These are phyloP conservation scores for Wickerhamomyces sp. DNA, from an alignment of 1,139 yeast genomes.

Conservation along the genomic window DNA sequence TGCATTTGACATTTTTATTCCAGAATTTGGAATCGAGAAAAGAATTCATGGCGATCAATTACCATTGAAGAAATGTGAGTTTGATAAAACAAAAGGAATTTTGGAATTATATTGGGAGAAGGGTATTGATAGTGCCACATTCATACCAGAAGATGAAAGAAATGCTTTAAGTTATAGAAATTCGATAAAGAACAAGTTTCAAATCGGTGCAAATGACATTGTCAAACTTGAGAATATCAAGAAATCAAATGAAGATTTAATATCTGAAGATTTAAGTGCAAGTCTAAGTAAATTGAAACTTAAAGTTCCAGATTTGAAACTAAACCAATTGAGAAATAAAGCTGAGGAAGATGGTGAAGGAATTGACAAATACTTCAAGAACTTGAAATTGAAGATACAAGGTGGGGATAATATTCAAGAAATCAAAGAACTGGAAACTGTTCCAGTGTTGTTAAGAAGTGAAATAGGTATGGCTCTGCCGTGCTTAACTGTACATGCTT, in stretches of 20 bases:
- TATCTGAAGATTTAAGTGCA: slow-evolving; percentile 40
- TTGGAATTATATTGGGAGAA: slow-evolving; percentile 90
- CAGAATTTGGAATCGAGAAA: slow-evolving; percentile 94
- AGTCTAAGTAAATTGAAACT: slow-evolving; percentile 49
- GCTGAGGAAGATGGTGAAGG: slow-evolving; percentile 27
- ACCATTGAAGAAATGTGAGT: slow-evolving; percentile 90
- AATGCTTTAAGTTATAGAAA: slow-evolving; percentile 70
- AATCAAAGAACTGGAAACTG: slow-evolving; percentile 67
- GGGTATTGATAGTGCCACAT: slow-evolving; percentile 88
- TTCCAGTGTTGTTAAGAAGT: slow-evolving; percentile 84
- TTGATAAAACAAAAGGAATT: slow-evolving; percentile 61
- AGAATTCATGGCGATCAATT: slow-evolving; percentile 97
- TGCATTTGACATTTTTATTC: slow-evolving; percentile 89
- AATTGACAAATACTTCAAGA: slow-evolving; percentile 52
- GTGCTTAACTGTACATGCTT: slow-evolving; percentile 87
- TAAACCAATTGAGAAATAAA: slow-evolving; percentile 33
- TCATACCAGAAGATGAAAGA: slow-evolving; percentile 83
- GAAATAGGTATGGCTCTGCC: slow-evolving; percentile 96
- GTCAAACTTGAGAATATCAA: slow-evolving; percentile 41
- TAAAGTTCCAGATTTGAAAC: slow-evolving; percentile 43
- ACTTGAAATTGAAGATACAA: slow-evolving; percentile 55
- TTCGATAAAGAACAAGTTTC: slow-evolving; percentile 73
- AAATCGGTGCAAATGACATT: slow-evolving; percentile 66
- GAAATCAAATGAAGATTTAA: slow-evolving; percentile 17
- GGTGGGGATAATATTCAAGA: slow-evolving; percentile 69